phyloP scores from a whole-genome alignment of 768 basidiomycete genomes.

The Amanita jacksonii region DNA sequence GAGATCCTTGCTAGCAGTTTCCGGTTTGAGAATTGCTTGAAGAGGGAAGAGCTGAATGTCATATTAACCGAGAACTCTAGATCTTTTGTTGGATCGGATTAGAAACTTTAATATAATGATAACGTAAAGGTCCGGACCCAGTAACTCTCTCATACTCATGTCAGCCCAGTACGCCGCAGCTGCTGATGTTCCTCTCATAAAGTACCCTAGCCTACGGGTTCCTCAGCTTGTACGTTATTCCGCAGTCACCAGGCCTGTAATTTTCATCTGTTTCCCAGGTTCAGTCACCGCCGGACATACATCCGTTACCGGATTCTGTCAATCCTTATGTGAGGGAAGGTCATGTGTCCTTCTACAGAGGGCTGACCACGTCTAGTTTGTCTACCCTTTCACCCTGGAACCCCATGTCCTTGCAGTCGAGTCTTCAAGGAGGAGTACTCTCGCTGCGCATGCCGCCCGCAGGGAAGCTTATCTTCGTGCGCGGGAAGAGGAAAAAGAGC shows the following conservation, averaged over 20 bases:
- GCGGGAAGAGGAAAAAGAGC: slow-evolving; percentile 72
- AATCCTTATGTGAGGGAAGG: slow-evolving; percentile 61
- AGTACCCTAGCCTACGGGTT: slow-evolving; percentile 83
- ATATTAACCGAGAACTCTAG: slow-evolving; percentile 37
- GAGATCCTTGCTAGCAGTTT: slow-evolving; percentile 73
- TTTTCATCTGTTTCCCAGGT: slow-evolving; percentile 38
- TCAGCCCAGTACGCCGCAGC: slow-evolving; percentile 73
- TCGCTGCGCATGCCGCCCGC: slow-evolving; percentile 54
- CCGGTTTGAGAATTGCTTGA: slow-evolving; percentile 57
- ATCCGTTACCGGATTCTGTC: slow-evolving; percentile 87
- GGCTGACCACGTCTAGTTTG: slow-evolving; percentile 53
- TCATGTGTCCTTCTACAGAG: not conserved
- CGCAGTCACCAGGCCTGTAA: not conserved
- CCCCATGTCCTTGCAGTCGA: slow-evolving; percentile 72
- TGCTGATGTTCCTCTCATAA: slow-evolving; percentile 75
- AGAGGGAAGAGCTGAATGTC: slow-evolving; percentile 56
- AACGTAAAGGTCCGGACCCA: too few relatives aligned
- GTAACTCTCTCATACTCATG: not conserved
- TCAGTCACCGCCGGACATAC: slow-evolving; percentile 81
- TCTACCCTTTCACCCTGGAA: slow-evolving; percentile 93
- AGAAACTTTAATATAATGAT: too few relatives aligned
- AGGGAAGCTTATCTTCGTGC: slow-evolving; percentile 63
- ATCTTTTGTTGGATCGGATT: too few relatives aligned
- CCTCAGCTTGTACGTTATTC: slow-evolving; percentile 56
- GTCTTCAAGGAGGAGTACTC: slow-evolving; percentile 57